A percentile compares a stretch with the other conserved stretches of the same genome.
These are phyloP conservation scores for Mycosphaerelloides madeirae DNA, from an alignment of 2,329 filamentous ascomycete genomes.

Conservation along the genomic window DNA sequence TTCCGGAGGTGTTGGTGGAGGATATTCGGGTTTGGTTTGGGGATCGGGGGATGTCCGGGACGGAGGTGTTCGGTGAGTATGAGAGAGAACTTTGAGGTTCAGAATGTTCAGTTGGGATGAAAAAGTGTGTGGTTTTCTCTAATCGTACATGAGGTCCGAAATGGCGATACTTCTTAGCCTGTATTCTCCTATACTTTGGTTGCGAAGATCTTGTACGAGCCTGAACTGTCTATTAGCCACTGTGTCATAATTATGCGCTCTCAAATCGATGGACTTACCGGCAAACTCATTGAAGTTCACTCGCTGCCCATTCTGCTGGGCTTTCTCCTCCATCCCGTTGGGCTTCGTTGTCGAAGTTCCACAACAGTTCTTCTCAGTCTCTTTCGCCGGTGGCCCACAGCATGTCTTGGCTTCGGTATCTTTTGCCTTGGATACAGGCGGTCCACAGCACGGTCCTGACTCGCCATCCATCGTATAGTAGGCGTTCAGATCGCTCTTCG, in stretches of 20 bases:
- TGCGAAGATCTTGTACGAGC: constrained; percentile 9
- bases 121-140: no score
- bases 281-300: constrained; percentile 10
- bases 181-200: constrained; percentile 2
- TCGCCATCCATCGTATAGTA: constrained; percentile 6
- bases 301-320: neutral
- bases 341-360: constrained; percentile 1
- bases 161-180: neutral
- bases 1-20: neutral
- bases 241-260: neutral
- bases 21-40: neutral
- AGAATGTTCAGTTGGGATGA: no score
- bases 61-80: constrained; percentile 37
- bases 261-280: constrained; percentile 1
- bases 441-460: constrained; percentile 8
- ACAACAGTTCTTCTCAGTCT: constrained; percentile 6
- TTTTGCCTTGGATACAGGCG: neutral
- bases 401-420: neutral
- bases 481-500: constrained; percentile 11
- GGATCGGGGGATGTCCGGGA: neutral
- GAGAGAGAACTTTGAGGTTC: constrained; percentile 52
- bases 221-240: neutral
- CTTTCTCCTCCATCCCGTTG: neutral
- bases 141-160: no score
- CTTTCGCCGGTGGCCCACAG: neutral